These are phyloP conservation scores for Cutaneotrichosporon arboriforme DNA, from an alignment of 1,284 basidiomycete species.

Conservation along the genomic window DNA sequence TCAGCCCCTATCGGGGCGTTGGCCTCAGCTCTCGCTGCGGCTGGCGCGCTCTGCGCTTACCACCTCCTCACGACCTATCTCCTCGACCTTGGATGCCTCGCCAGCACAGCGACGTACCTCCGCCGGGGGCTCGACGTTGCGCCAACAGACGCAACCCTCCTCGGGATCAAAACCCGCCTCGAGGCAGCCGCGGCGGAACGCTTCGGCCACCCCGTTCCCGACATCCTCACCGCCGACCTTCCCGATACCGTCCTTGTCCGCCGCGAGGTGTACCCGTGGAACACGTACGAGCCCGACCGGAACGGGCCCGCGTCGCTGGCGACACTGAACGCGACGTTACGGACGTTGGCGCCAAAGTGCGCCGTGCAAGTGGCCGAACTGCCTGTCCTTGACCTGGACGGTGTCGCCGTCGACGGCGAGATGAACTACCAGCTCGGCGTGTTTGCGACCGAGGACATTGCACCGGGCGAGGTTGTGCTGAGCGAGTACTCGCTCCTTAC, in stretches of 20 bases:
- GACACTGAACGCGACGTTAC: slow-evolving; percentile 8
- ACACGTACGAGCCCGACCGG: slow-evolving; percentile 14
- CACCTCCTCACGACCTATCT: slow-evolving; percentile 7
- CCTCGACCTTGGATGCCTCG: slow-evolving; percentile 8
- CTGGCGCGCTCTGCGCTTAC: slow-evolving; percentile 6
- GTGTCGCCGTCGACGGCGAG: background rate
- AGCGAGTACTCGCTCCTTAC: slow-evolving; percentile 15
- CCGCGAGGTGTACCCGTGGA: slow-evolving; percentile 16
- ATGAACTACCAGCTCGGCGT: slow-evolving; percentile 14
- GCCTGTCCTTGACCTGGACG: slow-evolving; percentile 8
- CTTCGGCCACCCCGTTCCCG: background rate
- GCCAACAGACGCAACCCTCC: background rate
- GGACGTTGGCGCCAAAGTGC: slow-evolving; percentile 10
- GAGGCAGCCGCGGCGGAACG: slow-evolving; percentile 3
- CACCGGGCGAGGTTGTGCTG: slow-evolving; percentile 14
- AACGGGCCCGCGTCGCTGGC: slow-evolving; percentile 7
- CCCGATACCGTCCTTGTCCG: slow-evolving; percentile 8
- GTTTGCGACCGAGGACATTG: slow-evolving; percentile 16
- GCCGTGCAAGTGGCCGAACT: slow-evolving; percentile 8
- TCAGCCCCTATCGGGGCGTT: too few species aligned
- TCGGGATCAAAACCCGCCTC: background rate
- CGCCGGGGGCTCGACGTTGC: slow-evolving; percentile 7
- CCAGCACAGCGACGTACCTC: slow-evolving; percentile 7
- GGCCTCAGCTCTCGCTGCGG: background rate
- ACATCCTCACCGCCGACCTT: background rate